A percentile compares a stretch with the other conserved stretches of the same genome.
phyloP scores from a whole-genome alignment of 2,329 filamentous ascomycete genomes.

The Escovopsis sp. region DNA sequence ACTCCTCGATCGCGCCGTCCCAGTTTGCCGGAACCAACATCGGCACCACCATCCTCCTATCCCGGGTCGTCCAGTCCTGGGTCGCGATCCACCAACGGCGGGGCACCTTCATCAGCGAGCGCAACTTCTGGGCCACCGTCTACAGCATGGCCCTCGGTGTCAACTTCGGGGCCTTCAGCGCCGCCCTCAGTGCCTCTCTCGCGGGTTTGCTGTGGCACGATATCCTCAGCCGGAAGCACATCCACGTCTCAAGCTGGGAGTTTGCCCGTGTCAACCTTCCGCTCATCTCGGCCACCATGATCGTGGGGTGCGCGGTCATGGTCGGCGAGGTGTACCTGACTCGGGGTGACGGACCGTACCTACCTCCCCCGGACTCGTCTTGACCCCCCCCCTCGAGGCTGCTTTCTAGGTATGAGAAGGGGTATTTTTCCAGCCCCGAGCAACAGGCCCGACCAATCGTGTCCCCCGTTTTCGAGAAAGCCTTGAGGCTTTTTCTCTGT shows the following conservation, averaged over 20 bases:
- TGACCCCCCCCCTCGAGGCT: not conserved
- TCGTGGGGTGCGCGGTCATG: constrained; percentile 44
- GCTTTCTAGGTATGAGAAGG: too few relatives aligned
- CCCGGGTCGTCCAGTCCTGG: constrained; percentile 56
- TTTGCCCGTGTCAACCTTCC: constrained; percentile 56
- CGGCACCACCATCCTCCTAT: constrained; percentile 58
- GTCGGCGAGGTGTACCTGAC: constrained; percentile 47
- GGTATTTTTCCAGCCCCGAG: too few relatives aligned
- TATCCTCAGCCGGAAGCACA: constrained; percentile 53
- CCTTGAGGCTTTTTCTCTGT: too few relatives aligned
- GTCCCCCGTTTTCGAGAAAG: too few relatives aligned
- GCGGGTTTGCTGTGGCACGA: constrained; percentile 60
- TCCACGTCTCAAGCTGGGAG: constrained; percentile 45
- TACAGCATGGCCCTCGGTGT: constrained; percentile 62
- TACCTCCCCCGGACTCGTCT: too few relatives aligned
- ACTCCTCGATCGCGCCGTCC: too few relatives aligned
- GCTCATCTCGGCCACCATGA: constrained; percentile 55
- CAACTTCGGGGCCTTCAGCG: constrained; percentile 61
- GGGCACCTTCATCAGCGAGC: constrained; percentile 36
- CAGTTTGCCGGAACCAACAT: constrained; percentile 67
- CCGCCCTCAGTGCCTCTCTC: constrained; percentile 54
- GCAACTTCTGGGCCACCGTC: constrained; percentile 58
- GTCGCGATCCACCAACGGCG: constrained; percentile 37
- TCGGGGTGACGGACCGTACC: constrained; percentile 6
- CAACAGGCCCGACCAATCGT: too few relatives aligned